These are phyloP conservation scores for Magnusiomyces fungicola DNA, from an alignment of 1,139 yeast species.

Conservation along the genomic window DNA sequence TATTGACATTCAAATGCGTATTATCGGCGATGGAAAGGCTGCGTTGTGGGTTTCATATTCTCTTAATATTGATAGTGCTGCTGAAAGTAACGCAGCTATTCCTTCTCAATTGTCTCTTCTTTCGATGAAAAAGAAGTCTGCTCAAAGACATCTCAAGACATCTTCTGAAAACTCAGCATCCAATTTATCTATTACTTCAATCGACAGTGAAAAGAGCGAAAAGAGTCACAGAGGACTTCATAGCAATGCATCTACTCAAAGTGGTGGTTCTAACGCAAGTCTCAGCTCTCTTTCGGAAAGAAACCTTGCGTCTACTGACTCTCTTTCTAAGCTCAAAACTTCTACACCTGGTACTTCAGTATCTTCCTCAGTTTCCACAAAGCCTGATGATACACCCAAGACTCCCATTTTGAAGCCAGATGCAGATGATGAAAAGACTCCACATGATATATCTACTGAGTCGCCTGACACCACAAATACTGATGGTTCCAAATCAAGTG, in stretches of 20 bases:
- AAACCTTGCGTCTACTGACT: too few relatives aligned
- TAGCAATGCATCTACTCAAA: constrained; percentile 10
- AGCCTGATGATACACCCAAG: too few relatives aligned
- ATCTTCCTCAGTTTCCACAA: too few relatives aligned
- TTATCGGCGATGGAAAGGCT: constrained; percentile 49
- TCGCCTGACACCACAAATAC: not conserved
- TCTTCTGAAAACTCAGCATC: not conserved
- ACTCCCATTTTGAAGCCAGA: too few relatives aligned
- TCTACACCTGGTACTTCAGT: too few relatives aligned
- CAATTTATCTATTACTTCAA: not conserved
- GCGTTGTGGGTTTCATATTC: constrained; percentile 89
- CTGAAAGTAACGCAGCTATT: constrained; percentile 29
- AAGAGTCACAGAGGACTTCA: constrained; percentile 9
- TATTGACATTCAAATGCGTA: constrained; percentile 76
- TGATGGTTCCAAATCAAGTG: not conserved
- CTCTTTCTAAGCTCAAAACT: too few relatives aligned
- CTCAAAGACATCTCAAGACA: constrained; percentile 15
- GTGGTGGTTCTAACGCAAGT: not conserved
- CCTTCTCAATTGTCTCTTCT: constrained; percentile 55
- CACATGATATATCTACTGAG: not conserved
- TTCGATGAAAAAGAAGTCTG: constrained; percentile 33
- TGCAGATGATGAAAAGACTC: too few relatives aligned
- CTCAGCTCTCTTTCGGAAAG: not conserved
- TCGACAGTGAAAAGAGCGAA: not conserved
- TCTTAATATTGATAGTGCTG: constrained; percentile 27